Percentiles rank a stretch among this genome's conserved stretches.
Evolutionary conservation across 495 filamentous ascomycete genomes (phyloP).

Genomic region (Opeltia flavorubescens): DNA sequence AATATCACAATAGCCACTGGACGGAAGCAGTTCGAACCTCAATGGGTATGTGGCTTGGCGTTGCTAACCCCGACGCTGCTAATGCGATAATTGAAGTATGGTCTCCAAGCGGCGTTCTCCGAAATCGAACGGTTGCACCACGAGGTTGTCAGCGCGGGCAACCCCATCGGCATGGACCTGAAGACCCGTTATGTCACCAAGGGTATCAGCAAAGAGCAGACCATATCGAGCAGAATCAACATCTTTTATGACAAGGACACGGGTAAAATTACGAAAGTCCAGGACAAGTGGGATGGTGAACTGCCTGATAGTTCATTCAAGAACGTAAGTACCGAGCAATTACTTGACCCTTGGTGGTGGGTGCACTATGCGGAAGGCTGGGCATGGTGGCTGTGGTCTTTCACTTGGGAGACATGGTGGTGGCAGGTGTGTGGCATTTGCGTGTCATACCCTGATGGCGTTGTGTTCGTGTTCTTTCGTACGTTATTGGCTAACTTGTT

Average conservation of each 20-base stretch:
- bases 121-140: conserved; percentile 34
- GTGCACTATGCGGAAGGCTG: conserved; percentile 23
- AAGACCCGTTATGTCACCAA: conserved; percentile 39
- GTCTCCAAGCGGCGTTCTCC: conserved; percentile 28
- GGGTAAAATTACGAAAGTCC: conserved; percentile 36
- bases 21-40: conserved; percentile 33
- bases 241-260: conserved; percentile 27
- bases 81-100: conserved; percentile 15
- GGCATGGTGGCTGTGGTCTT: conserved; percentile 25
- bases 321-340: conserved; percentile 29
- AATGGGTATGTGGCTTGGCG: conserved; percentile 29
- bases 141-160: conserved; percentile 33
- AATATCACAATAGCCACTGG: conserved; percentile 37
- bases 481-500: conserved; percentile 8
- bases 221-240: conserved; percentile 32
- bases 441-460: background rate
- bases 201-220: conserved; percentile 36
- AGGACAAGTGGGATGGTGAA: conserved; percentile 43
- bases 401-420: conserved; percentile 18
- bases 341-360: conserved; percentile 27
- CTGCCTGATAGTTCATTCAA: conserved; percentile 32
- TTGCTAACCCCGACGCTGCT: conserved; percentile 1
- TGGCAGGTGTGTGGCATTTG: conserved; percentile 18
- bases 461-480: background rate
- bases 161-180: conserved; percentile 40